Base-by-base conservation (phyloP, 805 yeast species). In the Ogataea philodendri region DNA sequence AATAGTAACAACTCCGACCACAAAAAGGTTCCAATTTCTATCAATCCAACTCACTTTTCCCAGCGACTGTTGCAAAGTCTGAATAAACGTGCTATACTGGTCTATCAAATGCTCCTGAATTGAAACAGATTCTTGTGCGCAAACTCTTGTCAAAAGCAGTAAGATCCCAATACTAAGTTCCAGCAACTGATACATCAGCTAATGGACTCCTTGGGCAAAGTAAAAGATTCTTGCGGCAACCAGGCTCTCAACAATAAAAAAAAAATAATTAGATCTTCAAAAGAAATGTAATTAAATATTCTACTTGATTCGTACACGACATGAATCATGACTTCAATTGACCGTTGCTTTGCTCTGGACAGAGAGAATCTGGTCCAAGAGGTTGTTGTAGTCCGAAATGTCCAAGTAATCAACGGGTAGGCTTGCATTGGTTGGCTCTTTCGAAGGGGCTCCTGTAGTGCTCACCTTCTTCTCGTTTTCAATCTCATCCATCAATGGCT, bases 401-500 rank as follows among this genome's bases (percentile, higher is more conserved):
- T 38, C 45, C 9, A 31, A 11, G 15, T 14, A 10, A 9, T 24
- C 29, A n/a, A 28, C 13, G 3, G 23, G 18, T 7, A 15, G 4
- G 9, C 15, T 29, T 10, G 25, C 20, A 21, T 29, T 18, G 17
- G 25, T 29, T 14, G 8, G 15, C 7, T 29, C 26, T 18, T 9
- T 15, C 16, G n/a, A 21, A 8, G 7, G 8, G 15, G 6, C 19
- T 27, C n/a, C 11, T 23, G 7, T 22, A 15, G 17, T 14, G 21
- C 9, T 15, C 22, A 7, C 54, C 24, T 24, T 36, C 48, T 42
- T 43, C 21, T 48, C 51, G 15, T 22, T 30, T 15, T 45, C 51
- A 11, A 49, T 79, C 46, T 81, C 88, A 29, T 77, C 80, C 63
- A 80, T 71, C 43, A 81, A 62, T 0, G 85, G 84, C 34, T 73